Percentiles rank a stretch among this genome's conserved stretches.
These are phyloP conservation scores for Skeletonema potamos DNA, from an alignment of 108 stramenopile genomes.

Conservation along the genomic window DNA sequence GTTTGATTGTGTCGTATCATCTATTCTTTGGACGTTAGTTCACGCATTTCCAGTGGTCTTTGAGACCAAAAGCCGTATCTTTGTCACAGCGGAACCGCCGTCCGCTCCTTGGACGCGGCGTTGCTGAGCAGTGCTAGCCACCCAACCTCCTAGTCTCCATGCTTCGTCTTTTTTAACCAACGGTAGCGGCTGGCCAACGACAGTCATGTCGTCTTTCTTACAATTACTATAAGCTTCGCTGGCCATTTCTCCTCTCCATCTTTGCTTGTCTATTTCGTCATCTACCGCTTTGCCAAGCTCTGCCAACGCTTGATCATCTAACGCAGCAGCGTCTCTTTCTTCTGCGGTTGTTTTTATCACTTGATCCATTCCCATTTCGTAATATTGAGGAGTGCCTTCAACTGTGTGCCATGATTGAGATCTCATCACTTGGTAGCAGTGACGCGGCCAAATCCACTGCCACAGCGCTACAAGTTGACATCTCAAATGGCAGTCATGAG, in stretches of 20 bases:
- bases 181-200: slow-evolving; percentile 76
- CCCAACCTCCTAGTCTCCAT: slow-evolving; percentile 87
- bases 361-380: slow-evolving; percentile 56
- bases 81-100: slow-evolving; percentile 82
- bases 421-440: slow-evolving; percentile 63
- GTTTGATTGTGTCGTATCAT: too few species aligned
- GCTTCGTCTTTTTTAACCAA: slow-evolving; percentile 68
- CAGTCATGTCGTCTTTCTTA: slow-evolving; percentile 46
- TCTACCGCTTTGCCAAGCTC: slow-evolving; percentile 52
- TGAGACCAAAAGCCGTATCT: slow-evolving; percentile 63
- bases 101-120: slow-evolving; percentile 67
- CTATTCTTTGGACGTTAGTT: not conserved
- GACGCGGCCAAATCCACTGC: slow-evolving; percentile 82
- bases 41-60: slow-evolving; percentile 9
- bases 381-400: slow-evolving; percentile 62
- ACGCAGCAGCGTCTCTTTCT: slow-evolving; percentile 64
- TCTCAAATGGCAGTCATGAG: slow-evolving; percentile 66
- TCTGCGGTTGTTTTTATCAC: slow-evolving; percentile 75
- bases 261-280: slow-evolving; percentile 71
- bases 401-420: slow-evolving; percentile 58
- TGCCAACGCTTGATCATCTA: slow-evolving; percentile 60
- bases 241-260: slow-evolving; percentile 84
- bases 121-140: slow-evolving; percentile 80
- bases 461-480: slow-evolving; percentile 76
- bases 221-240: slow-evolving; percentile 55